Evolutionary conservation across 768 basidiomycete genomes (phyloP), one percentile per base, ranked within the genome.

Genomic region (Phylloporus scabripes): DNA sequence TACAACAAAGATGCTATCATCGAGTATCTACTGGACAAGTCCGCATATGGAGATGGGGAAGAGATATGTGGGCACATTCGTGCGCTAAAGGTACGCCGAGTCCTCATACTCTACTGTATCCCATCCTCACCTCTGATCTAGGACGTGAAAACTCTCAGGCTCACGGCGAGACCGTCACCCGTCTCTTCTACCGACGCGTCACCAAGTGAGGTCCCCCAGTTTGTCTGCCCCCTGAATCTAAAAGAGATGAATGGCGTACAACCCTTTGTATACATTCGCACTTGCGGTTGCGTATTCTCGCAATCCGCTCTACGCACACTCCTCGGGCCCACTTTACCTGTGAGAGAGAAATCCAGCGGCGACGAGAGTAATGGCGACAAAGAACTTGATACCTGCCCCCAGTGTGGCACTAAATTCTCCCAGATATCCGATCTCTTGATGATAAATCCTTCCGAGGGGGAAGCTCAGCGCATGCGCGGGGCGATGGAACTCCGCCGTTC

Each of bases 1-100:
- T 98, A 97, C 65, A 99, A 97, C 70, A 96, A 95, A 63, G 95
- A 95, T 58, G 81, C 94, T 1, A 74, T 99, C 23, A 79, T 99
- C 34, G 91, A 96, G 65, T 95, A 84, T 68, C 74, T 97, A 28
- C 70, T 98, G 14, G 88, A 95, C 65, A 83, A 81, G 57, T 71
- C 79, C 4, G 76, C 83, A 2, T 94, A 92, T 64, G 92, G 94
- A 6, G 96, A 98, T 55, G 94, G 92, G 0, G 85, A 87, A 56
- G 78, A 81, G 52, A 94, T 96, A 60, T 97, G 94, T 62, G 88
- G 93, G 2, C 91, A 98, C 69, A 83, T 98, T 36, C 77, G 87
- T 50, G 86, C 86, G 15, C 64, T 96, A 37, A 97, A 95, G 81
- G 93, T 93, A 58, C 51, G 82, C 68, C 4, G 5, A 7, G 11